Evolutionary conservation across 2,329 filamentous ascomycete species (phyloP).

Genomic region (Ophiostoma sp.): DNA sequence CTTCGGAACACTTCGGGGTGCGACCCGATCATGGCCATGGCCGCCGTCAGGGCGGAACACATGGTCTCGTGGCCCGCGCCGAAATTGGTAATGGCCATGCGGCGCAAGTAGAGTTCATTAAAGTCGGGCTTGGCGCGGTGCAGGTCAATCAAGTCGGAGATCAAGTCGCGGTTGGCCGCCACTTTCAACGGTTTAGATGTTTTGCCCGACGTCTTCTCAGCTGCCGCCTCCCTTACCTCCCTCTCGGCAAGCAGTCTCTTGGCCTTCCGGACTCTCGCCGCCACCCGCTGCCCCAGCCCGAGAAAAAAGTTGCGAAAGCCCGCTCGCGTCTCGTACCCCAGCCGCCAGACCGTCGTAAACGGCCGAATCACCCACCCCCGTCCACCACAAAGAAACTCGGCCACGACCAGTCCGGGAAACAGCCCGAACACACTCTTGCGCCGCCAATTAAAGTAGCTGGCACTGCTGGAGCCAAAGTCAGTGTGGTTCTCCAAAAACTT

Average conservation of each 20-base stretch:
- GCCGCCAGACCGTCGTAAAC: constrained; percentile 47
- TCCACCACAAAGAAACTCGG: constrained; percentile 42
- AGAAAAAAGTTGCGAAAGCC: constrained; percentile 53
- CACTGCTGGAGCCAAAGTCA: constrained; percentile 49
- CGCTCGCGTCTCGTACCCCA: constrained; percentile 47
- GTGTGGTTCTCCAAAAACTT: constrained; percentile 46
- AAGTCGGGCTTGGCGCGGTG: constrained; percentile 50
- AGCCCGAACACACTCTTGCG: constrained; percentile 55
- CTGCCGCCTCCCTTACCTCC: background rate
- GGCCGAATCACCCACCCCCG: constrained; percentile 39
- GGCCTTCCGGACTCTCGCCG: constrained; percentile 14
- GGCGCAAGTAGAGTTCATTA: constrained; percentile 49
- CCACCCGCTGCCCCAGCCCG: constrained; percentile 22
- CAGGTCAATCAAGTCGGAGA: constrained; percentile 49
- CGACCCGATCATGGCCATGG: constrained; percentile 49
- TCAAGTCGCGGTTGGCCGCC: constrained; percentile 42
- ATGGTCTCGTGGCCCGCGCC: constrained; percentile 58
- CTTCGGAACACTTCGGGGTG: constrained; percentile 38
- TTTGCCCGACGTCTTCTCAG: background rate
- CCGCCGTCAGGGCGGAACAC: constrained; percentile 53
- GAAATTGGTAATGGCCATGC: constrained; percentile 57
- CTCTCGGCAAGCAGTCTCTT: background rate
- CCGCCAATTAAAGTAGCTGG: constrained; percentile 53
- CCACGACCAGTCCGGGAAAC: constrained; percentile 46
- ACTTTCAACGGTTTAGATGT: background rate